Evolutionary conservation across 2,329 filamentous ascomycete species (phyloP).

Genomic region (Aspergillus bombycis): DNA sequence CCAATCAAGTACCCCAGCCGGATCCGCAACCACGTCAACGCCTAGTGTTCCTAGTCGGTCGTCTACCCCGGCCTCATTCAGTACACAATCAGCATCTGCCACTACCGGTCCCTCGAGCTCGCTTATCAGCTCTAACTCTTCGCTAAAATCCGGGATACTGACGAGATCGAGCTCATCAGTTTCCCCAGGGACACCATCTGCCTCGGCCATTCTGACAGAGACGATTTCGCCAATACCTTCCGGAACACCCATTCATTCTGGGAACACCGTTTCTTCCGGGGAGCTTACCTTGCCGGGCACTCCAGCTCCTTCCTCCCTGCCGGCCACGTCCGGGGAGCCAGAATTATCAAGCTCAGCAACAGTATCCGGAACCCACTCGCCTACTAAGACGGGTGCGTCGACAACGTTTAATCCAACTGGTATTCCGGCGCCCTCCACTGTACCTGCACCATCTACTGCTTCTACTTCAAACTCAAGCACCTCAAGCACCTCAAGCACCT

Average conservation of each 20-base stretch:
- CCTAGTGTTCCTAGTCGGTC: neutral
- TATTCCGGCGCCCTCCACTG: neutral
- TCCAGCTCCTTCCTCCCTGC: neutral
- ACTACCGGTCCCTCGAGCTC: slow-evolving; percentile 1
- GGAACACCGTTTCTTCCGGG: slow-evolving; percentile 3
- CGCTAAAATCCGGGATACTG: slow-evolving; percentile 6
- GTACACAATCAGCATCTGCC: neutral
- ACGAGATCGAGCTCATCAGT: slow-evolving; percentile 3
- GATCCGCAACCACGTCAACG: neutral
- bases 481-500: neutral
- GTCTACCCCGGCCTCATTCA: neutral
- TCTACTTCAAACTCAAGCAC: slow-evolving; percentile 7
- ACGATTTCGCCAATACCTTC: neutral
- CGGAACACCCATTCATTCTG: neutral
- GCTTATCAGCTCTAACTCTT: slow-evolving; percentile 5
- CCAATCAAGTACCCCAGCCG: neutral
- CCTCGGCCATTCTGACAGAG: neutral
- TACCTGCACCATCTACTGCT: neutral
- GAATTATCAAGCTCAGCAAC: neutral
- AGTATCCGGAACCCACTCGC: neutral
- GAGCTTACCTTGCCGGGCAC: neutral
- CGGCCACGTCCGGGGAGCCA: neutral
- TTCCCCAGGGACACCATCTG: slow-evolving; percentile 4
- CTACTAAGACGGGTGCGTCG: neutral
- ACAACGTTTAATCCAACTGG: neutral